Evolutionary conservation across 2,329 filamentous ascomycete species (phyloP).

Genomic region (Aspergillus amoenus): DNA sequence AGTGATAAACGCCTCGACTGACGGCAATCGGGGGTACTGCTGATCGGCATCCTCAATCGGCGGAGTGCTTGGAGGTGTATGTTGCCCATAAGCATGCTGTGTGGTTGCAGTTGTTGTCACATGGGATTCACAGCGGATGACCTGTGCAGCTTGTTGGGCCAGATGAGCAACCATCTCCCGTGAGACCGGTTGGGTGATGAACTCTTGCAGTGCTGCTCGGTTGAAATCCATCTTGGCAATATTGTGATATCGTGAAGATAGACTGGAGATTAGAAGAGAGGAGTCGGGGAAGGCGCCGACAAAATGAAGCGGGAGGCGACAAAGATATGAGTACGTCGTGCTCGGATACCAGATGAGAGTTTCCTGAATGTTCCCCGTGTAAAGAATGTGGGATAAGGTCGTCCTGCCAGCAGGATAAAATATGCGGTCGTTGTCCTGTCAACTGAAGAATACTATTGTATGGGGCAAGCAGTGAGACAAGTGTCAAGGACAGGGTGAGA

Average conservation of each 20-base stretch:
- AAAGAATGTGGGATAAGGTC: conserved; percentile 18
- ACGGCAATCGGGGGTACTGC: conserved; percentile 61
- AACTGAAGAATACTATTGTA: conserved; percentile 12
- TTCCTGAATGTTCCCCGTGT: conserved; percentile 7
- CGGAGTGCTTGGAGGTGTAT: conserved; percentile 61
- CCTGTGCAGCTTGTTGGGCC: conserved; percentile 46
- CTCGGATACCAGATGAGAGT: neutral
- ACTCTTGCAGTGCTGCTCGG: conserved; percentile 47
- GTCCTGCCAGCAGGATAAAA: conserved; percentile 33
- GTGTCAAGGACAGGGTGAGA: conserved; percentile 10
- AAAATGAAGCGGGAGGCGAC: conserved; percentile 3
- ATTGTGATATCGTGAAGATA: conserved; percentile 3
- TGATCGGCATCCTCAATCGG: conserved; percentile 46
- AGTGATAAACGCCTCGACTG: conserved; percentile 86
- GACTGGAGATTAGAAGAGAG: neutral
- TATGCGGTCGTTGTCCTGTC: conserved; percentile 18
- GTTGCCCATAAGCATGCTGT: conserved; percentile 48
- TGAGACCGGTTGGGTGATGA: conserved; percentile 48
- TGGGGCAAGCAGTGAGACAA: conserved; percentile 15
- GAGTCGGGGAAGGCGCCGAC: neutral
- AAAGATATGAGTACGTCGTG: conserved; percentile 1
- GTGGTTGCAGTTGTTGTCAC: conserved; percentile 32
- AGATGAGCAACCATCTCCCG: conserved; percentile 50
- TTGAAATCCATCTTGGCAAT: conserved; percentile 32
- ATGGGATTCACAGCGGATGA: conserved; percentile 55